A percentile compares a stretch with the other conserved stretches of the same genome.
These are phyloP conservation scores for Blastobotrys persicus DNA, from an alignment of 1,139 yeast genomes.

Conservation along the genomic window DNA sequence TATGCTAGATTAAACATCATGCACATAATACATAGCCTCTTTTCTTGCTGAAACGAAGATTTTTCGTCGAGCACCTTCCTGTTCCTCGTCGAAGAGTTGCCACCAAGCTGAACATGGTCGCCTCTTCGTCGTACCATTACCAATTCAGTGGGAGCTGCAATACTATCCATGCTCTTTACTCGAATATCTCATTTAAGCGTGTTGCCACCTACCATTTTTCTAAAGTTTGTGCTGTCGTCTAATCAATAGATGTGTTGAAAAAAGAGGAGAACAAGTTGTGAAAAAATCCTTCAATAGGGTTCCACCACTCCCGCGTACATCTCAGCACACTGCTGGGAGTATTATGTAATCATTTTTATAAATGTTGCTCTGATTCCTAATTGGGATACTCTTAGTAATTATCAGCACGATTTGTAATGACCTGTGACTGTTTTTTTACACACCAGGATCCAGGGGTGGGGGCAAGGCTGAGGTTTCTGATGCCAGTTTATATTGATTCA, in stretches of 20 bases:
- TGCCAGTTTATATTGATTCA: too few species aligned
- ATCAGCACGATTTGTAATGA: neutral
- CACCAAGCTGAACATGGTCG: too few species aligned
- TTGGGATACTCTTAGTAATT: neutral
- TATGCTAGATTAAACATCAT: neutral
- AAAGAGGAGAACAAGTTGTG: slow-evolving; percentile 5
- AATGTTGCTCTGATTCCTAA: neutral
- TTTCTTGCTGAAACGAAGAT: too few species aligned
- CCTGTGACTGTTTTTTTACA: slow-evolving; percentile 8
- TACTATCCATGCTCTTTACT: neutral
- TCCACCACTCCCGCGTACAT: neutral
- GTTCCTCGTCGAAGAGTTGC: neutral
- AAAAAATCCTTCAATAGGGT: slow-evolving; percentile 1
- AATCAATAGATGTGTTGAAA: slow-evolving; percentile 2
- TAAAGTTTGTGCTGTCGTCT: neutral
- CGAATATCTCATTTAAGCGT: neutral
- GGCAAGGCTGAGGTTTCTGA: too few species aligned
- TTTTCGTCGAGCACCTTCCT: too few species aligned
- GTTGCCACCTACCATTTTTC: slow-evolving; percentile 2
- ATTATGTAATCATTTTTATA: neutral
- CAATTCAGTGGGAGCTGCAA: too few species aligned
- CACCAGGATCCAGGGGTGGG: too few species aligned
- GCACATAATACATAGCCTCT: neutral
- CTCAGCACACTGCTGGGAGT: neutral
- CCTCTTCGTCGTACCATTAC: too few species aligned